Evolutionary conservation across 1,284 basidiomycete genomes (phyloP).

Genomic region (Pascua guehoae): DNA sequence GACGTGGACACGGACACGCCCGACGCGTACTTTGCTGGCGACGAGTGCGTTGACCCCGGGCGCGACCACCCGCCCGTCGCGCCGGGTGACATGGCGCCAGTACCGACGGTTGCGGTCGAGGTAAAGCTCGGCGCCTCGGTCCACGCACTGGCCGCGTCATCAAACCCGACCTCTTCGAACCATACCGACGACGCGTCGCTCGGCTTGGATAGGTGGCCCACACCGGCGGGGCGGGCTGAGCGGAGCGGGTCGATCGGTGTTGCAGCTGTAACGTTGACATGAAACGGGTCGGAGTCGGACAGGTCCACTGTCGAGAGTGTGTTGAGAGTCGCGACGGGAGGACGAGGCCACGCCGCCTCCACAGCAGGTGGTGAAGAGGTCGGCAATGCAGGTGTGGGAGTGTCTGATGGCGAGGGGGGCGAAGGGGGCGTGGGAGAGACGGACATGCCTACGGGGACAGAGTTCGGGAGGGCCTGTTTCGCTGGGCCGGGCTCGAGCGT

Average conservation of each 20-base stretch:
- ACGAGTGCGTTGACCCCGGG: too few relatives aligned
- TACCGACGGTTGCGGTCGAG: not conserved
- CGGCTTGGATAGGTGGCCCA: too few relatives aligned
- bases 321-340: not conserved
- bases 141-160: slow-evolving; percentile 14
- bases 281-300: not conserved
- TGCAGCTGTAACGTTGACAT: not conserved
- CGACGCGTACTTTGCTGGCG: too few relatives aligned
- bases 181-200: slow-evolving; percentile 3
- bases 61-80: not conserved
- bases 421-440: not conserved
- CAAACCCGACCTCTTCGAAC: slow-evolving; percentile 22
- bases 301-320: not conserved
- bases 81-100: not conserved
- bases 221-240: not conserved
- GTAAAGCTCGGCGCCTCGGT: slow-evolving; percentile 11
- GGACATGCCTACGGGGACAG: too few relatives aligned
- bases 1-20: not conserved
- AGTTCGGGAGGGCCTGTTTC: too few relatives aligned
- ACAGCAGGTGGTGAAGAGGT: too few relatives aligned
- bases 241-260: not conserved
- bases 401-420: not conserved
- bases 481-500: not conserved
- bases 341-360: not conserved
- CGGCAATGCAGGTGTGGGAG: not conserved